Base-by-base conservation (phyloP, 1,139 yeast species). In the Kodamaea fungicola region DNA sequence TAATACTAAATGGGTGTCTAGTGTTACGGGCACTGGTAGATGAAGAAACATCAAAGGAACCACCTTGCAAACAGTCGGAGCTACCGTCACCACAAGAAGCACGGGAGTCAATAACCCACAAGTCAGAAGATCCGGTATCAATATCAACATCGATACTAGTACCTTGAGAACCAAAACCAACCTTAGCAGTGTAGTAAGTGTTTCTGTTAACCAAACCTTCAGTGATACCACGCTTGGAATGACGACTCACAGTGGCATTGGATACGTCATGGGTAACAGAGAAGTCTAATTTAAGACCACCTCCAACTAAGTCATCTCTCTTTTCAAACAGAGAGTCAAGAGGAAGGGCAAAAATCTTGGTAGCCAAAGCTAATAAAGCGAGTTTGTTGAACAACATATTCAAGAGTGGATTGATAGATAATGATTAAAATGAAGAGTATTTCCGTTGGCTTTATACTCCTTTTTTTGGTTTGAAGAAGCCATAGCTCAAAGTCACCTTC, bases 91-190 rank as follows among this genome's bases (percentile, higher is more conserved):
- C 39, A 2, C 23, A 10, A 4, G 26, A 21, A 8, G 48, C 39
- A 12, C 39, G 34, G 21, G 35, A 40, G 8, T 32, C 39, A 16
- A 41, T 38, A 12, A 35, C 40, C 57, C 57, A 54, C 37, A 52
- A 46, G 34, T 52, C 57, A 4, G 56, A 43, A 23, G 51, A 45
- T 8, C 57, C 57, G 5, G 57, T 52, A 33, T 52, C 56, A 25
- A 54, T 40, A 12, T 42, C 44, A 7, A 46, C 45, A 22, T 33
- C 33, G 6, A 43, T 31, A 2, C 22, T 19, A 28, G 40, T 40
- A 2, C 40, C 22, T 27, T 42, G 30, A 6, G 47, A 42, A 8
- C 49, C 49, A 12, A 45, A 8, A 8, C 27, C 25, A 24, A 45
- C 26, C 7, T 37, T 23, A 8, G 40, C 35, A 12, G 35, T 24